Conservation (phyloP, 345 rosid species). For the Eucalyptus polyanthemos region DNA sequence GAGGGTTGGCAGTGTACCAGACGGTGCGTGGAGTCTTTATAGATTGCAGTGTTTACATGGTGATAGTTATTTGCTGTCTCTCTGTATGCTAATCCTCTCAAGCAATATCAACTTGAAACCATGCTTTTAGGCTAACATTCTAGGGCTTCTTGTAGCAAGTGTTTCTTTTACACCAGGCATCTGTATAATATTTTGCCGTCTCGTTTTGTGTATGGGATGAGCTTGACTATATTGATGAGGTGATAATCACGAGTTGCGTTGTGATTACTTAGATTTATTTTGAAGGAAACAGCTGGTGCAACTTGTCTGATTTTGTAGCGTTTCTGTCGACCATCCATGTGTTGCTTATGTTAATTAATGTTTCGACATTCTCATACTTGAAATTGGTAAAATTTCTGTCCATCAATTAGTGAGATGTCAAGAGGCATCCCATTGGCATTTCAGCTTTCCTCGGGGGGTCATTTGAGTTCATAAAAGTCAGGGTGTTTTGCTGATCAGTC, state of each 20-base stretch:
- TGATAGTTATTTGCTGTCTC: conserved; percentile 39
- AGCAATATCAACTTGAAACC: background rate
- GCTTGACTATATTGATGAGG: background rate
- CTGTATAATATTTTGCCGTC: background rate
- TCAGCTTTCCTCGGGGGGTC: background rate
- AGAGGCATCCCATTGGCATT: background rate
- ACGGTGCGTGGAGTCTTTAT: conserved; percentile 49
- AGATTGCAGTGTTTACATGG: conserved; percentile 66
- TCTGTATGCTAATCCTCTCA: conserved; percentile 8
- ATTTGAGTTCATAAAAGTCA: background rate
- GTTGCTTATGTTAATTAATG: background rate
- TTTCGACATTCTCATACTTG: background rate
- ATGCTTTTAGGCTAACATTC: background rate
- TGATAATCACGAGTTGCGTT: background rate
- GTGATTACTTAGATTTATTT: background rate
- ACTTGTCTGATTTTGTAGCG: background rate
- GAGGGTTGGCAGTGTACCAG: conserved; percentile 57
- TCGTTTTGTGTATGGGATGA: background rate
- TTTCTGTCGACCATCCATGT: background rate
- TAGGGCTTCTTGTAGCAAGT: background rate
- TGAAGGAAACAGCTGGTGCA: background rate
- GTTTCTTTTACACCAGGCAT: background rate
- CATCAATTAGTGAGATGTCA: background rate
- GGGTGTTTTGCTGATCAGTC: background rate
- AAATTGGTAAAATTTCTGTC: background rate